These are phyloP conservation scores for Cystofilobasidium ferigula DNA, from an alignment of 768 basidiomycete genomes.

Conservation along the genomic window DNA sequence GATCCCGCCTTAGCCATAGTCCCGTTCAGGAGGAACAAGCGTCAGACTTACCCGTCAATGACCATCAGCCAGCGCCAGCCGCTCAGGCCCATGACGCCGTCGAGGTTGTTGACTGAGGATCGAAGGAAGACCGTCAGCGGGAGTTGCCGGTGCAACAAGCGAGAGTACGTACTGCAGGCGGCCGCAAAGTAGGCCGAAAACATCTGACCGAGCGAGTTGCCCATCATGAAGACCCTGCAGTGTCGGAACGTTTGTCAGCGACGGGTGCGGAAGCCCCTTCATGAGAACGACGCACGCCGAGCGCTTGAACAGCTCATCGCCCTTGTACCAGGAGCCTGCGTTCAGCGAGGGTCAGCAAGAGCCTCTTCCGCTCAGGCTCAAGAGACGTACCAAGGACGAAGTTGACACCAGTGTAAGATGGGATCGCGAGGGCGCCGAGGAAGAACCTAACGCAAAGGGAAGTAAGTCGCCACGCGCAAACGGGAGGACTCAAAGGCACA, in stretches of 20 bases:
- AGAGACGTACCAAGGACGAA: slow-evolving; percentile 3
- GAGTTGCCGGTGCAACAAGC: no score
- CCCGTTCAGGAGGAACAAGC: neutral
- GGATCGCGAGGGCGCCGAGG: slow-evolving; percentile 20
- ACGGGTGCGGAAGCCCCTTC: no score
- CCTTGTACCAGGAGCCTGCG: slow-evolving; percentile 7
- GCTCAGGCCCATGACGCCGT: neutral
- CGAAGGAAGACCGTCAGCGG: no score
- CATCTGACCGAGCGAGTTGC: slow-evolving; percentile 23
- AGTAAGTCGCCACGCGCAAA: no score
- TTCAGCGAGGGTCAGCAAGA: no score
- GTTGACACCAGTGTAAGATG: slow-evolving; percentile 23
- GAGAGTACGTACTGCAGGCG: no score
- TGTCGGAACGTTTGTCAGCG: no score
- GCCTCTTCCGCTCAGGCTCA: neutral
- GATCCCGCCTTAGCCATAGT: no score
- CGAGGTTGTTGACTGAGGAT: neutral
- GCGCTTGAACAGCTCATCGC: slow-evolving; percentile 23
- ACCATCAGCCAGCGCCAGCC: slow-evolving; percentile 16
- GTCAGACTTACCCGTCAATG: neutral
- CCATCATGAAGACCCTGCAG: slow-evolving; percentile 21
- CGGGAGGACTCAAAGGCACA: neutral
- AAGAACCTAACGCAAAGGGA: slow-evolving; percentile 3
- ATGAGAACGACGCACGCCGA: no score
- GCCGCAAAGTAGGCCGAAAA: slow-evolving; percentile 5